Conservation (phyloP, 805 yeast genomes). For the Sugiyamaella qingdaonensis region DNA sequence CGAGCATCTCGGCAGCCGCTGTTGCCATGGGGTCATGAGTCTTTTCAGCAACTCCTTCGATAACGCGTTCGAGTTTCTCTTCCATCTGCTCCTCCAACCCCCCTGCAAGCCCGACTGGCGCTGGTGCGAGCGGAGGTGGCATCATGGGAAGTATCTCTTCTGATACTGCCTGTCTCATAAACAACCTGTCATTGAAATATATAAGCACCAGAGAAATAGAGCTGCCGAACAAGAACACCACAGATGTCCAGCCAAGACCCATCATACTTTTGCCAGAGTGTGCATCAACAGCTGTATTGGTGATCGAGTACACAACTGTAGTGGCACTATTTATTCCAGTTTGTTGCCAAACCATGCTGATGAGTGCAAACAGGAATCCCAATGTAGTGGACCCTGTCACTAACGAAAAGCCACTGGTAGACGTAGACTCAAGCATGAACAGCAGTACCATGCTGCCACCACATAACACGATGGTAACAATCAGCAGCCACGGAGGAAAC, state of each 20-base stretch:
- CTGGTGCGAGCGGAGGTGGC: background rate
- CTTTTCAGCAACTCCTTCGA: background rate
- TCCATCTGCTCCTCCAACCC: background rate
- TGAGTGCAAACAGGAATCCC: constrained; percentile 16
- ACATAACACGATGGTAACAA: constrained; percentile 15
- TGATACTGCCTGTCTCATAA: background rate
- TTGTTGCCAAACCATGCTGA: constrained; percentile 26
- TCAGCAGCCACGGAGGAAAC: constrained; percentile 20
- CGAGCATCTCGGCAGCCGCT: constrained; percentile 5
- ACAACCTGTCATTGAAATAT: constrained; percentile 12
- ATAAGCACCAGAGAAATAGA: constrained; percentile 16
- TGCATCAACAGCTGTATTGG: constrained; percentile 12
- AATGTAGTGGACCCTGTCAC: constrained; percentile 8
- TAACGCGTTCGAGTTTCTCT: background rate
- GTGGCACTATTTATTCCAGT: constrained; percentile 11
- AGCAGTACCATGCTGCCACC: constrained; percentile 14
- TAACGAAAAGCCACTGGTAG: constrained; percentile 14
- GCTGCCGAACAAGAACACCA: constrained; percentile 14
- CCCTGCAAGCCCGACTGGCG: background rate
- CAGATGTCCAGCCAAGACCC: constrained; percentile 24
- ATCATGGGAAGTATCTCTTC: constrained; percentile 4
- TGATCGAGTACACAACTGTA: constrained; percentile 3
- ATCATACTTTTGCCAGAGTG: constrained; percentile 16
- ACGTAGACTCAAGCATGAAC: constrained; percentile 8
- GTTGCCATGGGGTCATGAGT: background rate